Conservation (phyloP, 345 rosid genomes). For the Hypericum androsaemum region DNA sequence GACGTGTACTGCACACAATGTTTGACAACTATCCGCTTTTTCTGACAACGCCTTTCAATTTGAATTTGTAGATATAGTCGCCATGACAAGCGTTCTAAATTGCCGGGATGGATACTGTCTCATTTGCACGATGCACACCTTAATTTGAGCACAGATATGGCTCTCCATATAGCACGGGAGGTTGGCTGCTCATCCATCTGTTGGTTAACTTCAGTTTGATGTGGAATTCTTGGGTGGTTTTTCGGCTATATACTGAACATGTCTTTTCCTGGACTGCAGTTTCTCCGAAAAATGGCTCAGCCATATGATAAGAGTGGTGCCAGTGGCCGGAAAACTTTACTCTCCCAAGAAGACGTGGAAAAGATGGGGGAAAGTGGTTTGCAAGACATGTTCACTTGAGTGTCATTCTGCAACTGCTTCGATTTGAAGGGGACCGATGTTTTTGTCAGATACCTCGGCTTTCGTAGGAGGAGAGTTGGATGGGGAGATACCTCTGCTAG, state of each 20-base stretch:
- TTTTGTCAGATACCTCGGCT: too few relatives aligned
- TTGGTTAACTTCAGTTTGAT: not conserved
- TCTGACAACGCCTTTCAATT: not conserved
- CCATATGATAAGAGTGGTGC: conserved; percentile 72
- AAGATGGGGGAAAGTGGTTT: conserved; percentile 57
- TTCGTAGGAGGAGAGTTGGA: too few relatives aligned
- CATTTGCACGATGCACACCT: conserved; percentile 78
- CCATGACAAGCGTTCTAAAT: conserved; percentile 89
- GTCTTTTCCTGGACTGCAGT: conserved; percentile 31
- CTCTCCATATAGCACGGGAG: conserved; percentile 85
- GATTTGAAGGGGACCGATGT: too few relatives aligned
- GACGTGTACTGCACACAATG: too few relatives aligned
- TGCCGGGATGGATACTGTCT: conserved; percentile 95
- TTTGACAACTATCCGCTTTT: not conserved
- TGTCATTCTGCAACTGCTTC: too few relatives aligned
- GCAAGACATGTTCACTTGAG: conserved; percentile 32
- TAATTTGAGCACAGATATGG: conserved; percentile 98
- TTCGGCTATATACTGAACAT: not conserved
- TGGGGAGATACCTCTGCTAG: too few relatives aligned
- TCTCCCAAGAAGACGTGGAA: conserved; percentile 83
- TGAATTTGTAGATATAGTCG: conserved; percentile 65
- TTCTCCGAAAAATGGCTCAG: conserved; percentile 93
- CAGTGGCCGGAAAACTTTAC: conserved; percentile 53
- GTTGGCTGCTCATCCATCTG: conserved; percentile 18
- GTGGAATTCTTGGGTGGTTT: not conserved